A percentile compares a stretch with the other conserved stretches of the same genome.
phyloP scores from a whole-genome alignment of 345 rosid genomes.

The Camelina hispida region DNA sequence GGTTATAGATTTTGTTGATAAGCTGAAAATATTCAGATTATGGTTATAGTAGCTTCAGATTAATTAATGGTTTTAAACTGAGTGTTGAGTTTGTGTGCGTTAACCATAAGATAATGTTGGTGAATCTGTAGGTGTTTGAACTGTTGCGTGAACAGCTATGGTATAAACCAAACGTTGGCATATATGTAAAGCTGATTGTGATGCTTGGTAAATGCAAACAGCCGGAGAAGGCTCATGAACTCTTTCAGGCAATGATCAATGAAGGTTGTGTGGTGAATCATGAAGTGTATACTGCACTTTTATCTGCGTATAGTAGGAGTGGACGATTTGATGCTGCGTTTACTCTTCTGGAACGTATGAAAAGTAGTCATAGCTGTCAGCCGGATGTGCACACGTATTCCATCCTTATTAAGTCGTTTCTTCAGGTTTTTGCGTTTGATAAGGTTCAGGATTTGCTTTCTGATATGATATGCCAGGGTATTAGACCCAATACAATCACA shows the following conservation, averaged over 20 bases:
- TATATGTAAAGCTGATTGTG: conserved; percentile 78
- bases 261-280: conserved; percentile 74
- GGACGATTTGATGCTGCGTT: conserved; percentile 72
- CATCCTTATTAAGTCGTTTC: conserved; percentile 89
- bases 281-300: conserved; percentile 77
- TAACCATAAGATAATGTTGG: neutral
- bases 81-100: neutral
- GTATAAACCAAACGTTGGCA: conserved; percentile 72
- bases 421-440: conserved; percentile 72
- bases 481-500: conserved; percentile 76
- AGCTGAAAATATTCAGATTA: neutral
- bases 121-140: conserved; percentile 67
- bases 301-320: conserved; percentile 85
- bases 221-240: conserved; percentile 77
- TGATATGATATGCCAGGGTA: conserved; percentile 73
- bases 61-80: neutral
- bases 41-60: conserved; percentile 1
- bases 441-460: conserved; percentile 65
- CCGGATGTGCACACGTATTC: conserved; percentile 94
- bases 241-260: conserved; percentile 71
- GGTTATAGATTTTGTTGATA: neutral
- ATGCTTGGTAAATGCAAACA: conserved; percentile 96
- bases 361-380: conserved; percentile 61
- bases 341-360: conserved; percentile 73
- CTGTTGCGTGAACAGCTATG: conserved; percentile 81